Conservation (phyloP, 805 yeast genomes). For the Kuraishia capsulata region DNA sequence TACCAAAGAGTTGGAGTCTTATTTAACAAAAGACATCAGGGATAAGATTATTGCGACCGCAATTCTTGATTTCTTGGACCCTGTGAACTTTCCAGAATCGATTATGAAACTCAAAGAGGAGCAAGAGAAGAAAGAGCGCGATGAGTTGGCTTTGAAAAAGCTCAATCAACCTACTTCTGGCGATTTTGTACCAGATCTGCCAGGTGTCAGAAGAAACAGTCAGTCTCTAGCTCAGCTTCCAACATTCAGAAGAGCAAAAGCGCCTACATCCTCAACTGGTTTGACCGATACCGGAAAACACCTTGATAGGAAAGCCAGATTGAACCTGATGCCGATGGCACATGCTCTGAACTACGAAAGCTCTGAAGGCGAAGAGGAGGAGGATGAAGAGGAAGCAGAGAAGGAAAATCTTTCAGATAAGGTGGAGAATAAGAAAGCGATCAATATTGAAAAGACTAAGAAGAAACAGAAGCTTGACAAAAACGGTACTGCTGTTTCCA, state of each 20-base stretch:
- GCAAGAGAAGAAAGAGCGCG: conserved; percentile 11
- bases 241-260: conserved; percentile 9
- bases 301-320: conserved; percentile 9
- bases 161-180: too few species aligned
- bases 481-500: too few species aligned
- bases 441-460: conserved; percentile 6
- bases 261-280: conserved; percentile 1
- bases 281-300: conserved; percentile 2
- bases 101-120: conserved; percentile 23
- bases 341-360: conserved; percentile 41
- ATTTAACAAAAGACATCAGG: conserved; percentile 61
- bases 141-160: background rate
- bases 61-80: conserved; percentile 51
- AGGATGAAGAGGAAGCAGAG: conserved; percentile 15
- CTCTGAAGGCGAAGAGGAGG: conserved; percentile 24
- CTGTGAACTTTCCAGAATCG: conserved; percentile 45
- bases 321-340: conserved; percentile 37
- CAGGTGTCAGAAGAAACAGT: background rate
- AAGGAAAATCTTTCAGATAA: conserved; percentile 13
- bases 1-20: conserved; percentile 53
- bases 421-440: conserved; percentile 16
- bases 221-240: conserved; percentile 11
- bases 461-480: background rate
- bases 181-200: background rate
- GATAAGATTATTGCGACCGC: conserved; percentile 66